Evolutionary conservation across 805 yeast genomes (phyloP), one percentile per base, ranked within the genome.

Genomic region (Metschnikowia proteae): DNA sequence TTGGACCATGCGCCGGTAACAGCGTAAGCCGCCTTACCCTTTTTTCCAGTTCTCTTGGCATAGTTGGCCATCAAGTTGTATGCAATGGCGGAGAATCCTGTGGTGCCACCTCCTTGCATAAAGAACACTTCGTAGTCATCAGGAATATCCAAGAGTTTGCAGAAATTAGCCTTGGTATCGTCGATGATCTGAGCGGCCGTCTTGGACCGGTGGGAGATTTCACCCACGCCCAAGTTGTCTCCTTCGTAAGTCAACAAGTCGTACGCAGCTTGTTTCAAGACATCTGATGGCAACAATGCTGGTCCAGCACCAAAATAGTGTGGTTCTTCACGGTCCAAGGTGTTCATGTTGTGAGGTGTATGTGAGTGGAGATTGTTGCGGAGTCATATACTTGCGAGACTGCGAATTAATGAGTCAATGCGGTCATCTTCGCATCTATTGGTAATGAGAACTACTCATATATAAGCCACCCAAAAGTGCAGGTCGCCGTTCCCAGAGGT

Each of bases 261-360:
- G 30, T 66, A 64, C 1, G 97, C 96, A 4, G 97, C 96, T 70
- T 88, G 84, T 68, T 88, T 84, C 47, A 94, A 77, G 2, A 92
- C 98, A 3, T 68, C 62, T 3, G 92, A 82, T 31, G 98, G 97
- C 38, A 94, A 75, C 45, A 84, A 78, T 1, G 99, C 99, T 43
- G 99, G 99, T 10, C 99, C 99, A n/a, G 99, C 98, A 49, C 98
- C 99, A 61, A 89, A 94, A 65, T 94, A 88, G 61, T 80, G 73
- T 48, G 90, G 89, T 61, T 83, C 83, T 65, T 76, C 83, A 73
- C 92, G 81, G 41, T 79, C 76, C 46, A 83, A 67, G 9, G 76
- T 35, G 43, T 45, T 52, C 56, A 52, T 56, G 45, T n/a, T 42
- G 38, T 27, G 32, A 38, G 41, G 29, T 28, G 41, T 28, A 11